Evolutionary conservation across 1,284 basidiomycete species (phyloP).

Genomic region (Termitomyces sp.): DNA sequence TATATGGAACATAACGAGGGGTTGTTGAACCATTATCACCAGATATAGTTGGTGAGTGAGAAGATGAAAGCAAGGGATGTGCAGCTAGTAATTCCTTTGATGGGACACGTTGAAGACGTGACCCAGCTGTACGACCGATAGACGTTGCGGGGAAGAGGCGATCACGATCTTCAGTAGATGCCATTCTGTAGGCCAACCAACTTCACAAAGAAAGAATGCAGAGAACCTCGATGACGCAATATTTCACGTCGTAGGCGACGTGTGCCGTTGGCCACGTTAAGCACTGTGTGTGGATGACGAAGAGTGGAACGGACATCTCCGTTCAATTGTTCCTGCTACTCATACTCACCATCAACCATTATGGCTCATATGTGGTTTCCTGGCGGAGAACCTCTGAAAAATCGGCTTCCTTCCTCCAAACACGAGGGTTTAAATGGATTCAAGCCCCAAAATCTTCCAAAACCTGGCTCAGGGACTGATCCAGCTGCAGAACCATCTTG

Average conservation of each 20-base stretch:
- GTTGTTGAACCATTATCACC: slow-evolving; percentile 15
- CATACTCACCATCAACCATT: not conserved
- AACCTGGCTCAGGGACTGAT: slow-evolving; percentile 3
- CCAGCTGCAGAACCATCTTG: slow-evolving; percentile 1
- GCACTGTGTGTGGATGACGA: not conserved
- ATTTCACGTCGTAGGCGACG: not conserved
- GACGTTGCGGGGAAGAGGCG: slow-evolving; percentile 45
- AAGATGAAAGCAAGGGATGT: slow-evolving; percentile 59
- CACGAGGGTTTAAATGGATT: slow-evolving; percentile 26
- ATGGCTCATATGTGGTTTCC: slow-evolving; percentile 12
- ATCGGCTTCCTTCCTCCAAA: slow-evolving; percentile 14
- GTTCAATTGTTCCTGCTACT: not conserved
- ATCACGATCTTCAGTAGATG: slow-evolving; percentile 18
- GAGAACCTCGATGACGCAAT: not conserved
- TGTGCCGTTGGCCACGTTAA: not conserved
- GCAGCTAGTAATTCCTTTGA: slow-evolving; percentile 55
- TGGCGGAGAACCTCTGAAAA: slow-evolving; percentile 1
- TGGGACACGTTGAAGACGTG: slow-evolving; percentile 38
- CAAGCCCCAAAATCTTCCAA: slow-evolving; percentile 6
- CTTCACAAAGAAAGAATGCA: not conserved
- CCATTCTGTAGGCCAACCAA: slow-evolving; percentile 8
- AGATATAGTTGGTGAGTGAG: slow-evolving; percentile 22
- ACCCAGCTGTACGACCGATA: slow-evolving; percentile 45
- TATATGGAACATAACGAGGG: slow-evolving; percentile 39
- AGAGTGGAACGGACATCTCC: slow-evolving; percentile 1